Conservation (phyloP, 1,284 basidiomycete species). For the Tilletia caries region DNA sequence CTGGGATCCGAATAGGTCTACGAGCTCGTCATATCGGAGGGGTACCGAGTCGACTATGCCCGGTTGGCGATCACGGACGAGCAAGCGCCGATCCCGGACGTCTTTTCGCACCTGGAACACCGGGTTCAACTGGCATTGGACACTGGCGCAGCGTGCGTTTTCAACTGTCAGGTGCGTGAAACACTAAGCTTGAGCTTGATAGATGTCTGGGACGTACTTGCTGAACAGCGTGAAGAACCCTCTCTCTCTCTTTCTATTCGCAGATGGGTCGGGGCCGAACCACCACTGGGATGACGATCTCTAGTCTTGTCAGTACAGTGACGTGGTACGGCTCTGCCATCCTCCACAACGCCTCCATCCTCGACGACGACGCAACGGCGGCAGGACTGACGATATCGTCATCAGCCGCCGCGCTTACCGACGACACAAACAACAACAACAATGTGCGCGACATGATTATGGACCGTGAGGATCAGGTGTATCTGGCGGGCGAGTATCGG, state of each 20-base stretch:
- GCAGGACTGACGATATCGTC: slow-evolving; percentile 20
- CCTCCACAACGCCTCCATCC: slow-evolving; percentile 13
- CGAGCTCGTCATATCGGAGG: slow-evolving; percentile 45
- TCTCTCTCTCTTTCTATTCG: neutral
- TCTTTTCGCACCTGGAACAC: slow-evolving; percentile 49
- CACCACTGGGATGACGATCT: slow-evolving; percentile 52
- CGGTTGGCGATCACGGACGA: slow-evolving; percentile 52
- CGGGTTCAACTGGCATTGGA: slow-evolving; percentile 44
- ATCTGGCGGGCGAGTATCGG: slow-evolving; percentile 81
- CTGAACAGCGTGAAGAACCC: neutral
- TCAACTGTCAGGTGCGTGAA: slow-evolving; percentile 39
- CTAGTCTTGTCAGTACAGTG: slow-evolving; percentile 46
- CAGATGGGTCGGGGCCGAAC: slow-evolving; percentile 52
- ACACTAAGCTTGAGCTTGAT: neutral
- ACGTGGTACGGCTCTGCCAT: slow-evolving; percentile 39
- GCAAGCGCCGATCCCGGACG: slow-evolving; percentile 51
- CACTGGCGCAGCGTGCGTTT: slow-evolving; percentile 39
- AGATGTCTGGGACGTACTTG: neutral
- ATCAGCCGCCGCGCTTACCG: no score
- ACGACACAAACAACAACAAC: neutral
- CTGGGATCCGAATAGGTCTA: slow-evolving; percentile 39
- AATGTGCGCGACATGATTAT: slow-evolving; percentile 23
- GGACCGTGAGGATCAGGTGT: slow-evolving; percentile 52
- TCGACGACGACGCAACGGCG: slow-evolving; percentile 14
- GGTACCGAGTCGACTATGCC: slow-evolving; percentile 50